These are phyloP conservation scores for Neurospora sublineolata DNA, from an alignment of 495 filamentous ascomycete species.

Conservation along the genomic window DNA sequence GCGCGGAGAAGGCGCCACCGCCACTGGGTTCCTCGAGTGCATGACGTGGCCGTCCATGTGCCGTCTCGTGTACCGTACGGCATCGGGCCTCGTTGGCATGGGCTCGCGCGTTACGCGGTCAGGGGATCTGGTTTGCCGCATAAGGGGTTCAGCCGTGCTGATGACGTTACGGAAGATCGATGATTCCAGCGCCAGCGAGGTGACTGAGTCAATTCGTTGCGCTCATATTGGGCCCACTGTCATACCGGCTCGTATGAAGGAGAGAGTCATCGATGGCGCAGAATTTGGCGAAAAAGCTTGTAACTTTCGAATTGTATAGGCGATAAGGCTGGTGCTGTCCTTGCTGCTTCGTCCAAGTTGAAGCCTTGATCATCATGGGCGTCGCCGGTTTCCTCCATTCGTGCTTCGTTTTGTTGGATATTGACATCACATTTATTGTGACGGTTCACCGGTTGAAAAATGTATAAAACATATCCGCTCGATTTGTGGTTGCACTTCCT, in stretches of 20 bases:
- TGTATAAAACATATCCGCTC: no score
- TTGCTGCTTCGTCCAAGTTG: no score
- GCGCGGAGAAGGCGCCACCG: conserved; percentile 5
- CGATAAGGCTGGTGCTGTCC: neutral
- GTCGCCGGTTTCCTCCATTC: no score
- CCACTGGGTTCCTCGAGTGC: conserved; percentile 8
- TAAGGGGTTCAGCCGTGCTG: conserved; percentile 4
- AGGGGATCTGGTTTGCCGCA: conserved; percentile 11
- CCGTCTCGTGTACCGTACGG: conserved; percentile 10
- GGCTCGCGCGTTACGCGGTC: conserved; percentile 8
- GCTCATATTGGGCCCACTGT: conserved; percentile 6
- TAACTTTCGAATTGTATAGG: conserved; percentile 1
- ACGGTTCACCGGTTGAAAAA: no score
- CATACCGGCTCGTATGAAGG: conserved; percentile 7
- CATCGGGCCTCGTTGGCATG: conserved; percentile 5
- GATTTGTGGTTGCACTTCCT: no score
- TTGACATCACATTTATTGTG: no score
- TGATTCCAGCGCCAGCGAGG: neutral
- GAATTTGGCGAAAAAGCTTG: neutral
- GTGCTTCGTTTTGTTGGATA: no score
- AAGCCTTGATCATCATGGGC: no score
- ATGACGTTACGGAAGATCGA: conserved; percentile 5
- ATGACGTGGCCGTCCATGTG: conserved; percentile 16
- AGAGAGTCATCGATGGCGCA: neutral
- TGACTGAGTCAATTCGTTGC: conserved; percentile 1